phyloP scores from a whole-genome alignment of 1,139 yeast species.

The Wickerhamiella pararugosa region DNA sequence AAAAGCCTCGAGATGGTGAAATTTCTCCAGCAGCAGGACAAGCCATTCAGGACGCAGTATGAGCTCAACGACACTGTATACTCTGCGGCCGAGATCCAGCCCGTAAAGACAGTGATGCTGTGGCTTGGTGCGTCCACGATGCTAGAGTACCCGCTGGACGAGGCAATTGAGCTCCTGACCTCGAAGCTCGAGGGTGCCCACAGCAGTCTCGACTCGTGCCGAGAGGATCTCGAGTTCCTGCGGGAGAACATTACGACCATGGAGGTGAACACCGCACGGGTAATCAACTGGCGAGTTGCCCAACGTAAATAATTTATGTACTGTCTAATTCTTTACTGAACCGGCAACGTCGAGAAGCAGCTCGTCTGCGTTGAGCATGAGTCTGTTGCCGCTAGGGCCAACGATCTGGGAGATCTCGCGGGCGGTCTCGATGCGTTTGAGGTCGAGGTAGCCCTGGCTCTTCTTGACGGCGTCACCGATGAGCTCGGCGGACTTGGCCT shows the following conservation, averaged over 20 bases:
- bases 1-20: constrained; percentile 65
- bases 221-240: constrained; percentile 77
- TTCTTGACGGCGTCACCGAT: constrained; percentile 98
- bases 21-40: constrained; percentile 37
- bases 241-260: constrained; percentile 90
- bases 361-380: constrained; percentile 82
- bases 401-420: constrained; percentile 83
- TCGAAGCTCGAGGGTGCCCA: constrained; percentile 51
- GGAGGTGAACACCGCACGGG: constrained; percentile 94
- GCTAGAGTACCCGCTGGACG: constrained; percentile 86
- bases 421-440: constrained; percentile 94
- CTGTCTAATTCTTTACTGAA: neutral
- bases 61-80: constrained; percentile 87
- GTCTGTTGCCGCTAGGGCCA: constrained; percentile 78
- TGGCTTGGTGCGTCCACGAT: constrained; percentile 98
- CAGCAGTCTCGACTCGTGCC: constrained; percentile 42
- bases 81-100: constrained; percentile 58
- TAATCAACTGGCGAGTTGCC: constrained; percentile 93
- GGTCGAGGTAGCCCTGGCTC: constrained; percentile 86
- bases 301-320: constrained; percentile 30
- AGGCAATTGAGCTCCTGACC: constrained; percentile 58
- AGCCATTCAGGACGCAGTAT: constrained; percentile 51
- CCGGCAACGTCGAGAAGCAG: constrained; percentile 66
- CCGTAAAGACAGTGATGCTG: constrained; percentile 53
- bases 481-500: constrained; percentile 93